Evolutionary conservation across 1,284 basidiomycete genomes (phyloP).

Genomic region (Ganoderma lucidum): DNA sequence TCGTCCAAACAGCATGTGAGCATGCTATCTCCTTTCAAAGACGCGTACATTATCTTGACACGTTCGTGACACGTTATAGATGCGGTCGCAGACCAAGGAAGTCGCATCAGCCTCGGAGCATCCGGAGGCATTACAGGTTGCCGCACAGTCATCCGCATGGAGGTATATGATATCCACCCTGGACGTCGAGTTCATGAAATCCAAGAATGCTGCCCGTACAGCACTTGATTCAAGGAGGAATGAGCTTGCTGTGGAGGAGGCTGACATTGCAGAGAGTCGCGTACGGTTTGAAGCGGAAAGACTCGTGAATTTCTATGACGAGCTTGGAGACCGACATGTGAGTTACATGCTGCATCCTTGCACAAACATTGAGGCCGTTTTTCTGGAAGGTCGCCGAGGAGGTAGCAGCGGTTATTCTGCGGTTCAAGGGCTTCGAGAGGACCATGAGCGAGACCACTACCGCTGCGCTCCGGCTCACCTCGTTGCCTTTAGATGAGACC

Average conservation of each 20-base stretch:
- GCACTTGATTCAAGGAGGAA: constrained; percentile 24
- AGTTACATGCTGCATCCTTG: neutral
- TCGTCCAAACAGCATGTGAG: constrained; percentile 19
- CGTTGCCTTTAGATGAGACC: constrained; percentile 26
- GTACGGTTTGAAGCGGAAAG: constrained; percentile 38
- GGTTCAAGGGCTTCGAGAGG: constrained; percentile 27
- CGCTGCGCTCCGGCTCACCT: constrained; percentile 20
- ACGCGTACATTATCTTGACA: constrained; percentile 5
- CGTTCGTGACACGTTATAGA: constrained; percentile 11
- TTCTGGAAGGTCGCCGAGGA: constrained; percentile 25
- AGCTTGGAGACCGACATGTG: constrained; percentile 30
- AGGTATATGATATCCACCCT: constrained; percentile 37
- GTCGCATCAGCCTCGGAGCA: constrained; percentile 7
- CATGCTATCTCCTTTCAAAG: neutral
- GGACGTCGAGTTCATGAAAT: constrained; percentile 21
- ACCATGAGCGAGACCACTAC: constrained; percentile 15
- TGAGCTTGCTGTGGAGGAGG: constrained; percentile 34
- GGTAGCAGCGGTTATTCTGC: constrained; percentile 22
- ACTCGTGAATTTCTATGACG: constrained; percentile 37
- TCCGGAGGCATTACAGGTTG: constrained; percentile 31
- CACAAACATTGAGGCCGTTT: neutral
- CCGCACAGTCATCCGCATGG: constrained; percentile 39
- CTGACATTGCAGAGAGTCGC: constrained; percentile 36
- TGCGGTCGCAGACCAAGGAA: constrained; percentile 16
- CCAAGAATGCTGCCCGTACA: constrained; percentile 16